Conservation (phyloP, 495 filamentous ascomycete species). For the Aspergillus steynii region DNA sequence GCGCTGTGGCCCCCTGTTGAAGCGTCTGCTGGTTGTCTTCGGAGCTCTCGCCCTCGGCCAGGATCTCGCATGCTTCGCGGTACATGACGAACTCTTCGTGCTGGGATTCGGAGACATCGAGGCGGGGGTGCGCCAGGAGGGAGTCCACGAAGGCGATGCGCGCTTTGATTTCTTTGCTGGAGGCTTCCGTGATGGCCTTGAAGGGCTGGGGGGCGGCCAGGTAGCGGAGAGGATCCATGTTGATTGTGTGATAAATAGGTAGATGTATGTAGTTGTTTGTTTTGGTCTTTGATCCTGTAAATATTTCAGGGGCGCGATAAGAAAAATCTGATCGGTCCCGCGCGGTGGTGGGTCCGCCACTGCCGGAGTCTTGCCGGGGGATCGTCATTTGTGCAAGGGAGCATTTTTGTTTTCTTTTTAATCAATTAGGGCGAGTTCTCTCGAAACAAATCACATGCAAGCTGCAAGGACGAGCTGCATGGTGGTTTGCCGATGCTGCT, state of each 20-base stretch:
- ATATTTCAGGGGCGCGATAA: background rate
- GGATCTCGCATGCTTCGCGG: constrained; percentile 8
- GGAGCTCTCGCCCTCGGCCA: background rate
- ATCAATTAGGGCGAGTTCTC: no score
- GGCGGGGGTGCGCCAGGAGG: constrained; percentile 5
- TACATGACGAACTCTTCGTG: constrained; percentile 6
- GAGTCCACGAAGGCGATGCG: constrained; percentile 10
- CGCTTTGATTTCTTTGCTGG: constrained; percentile 13
- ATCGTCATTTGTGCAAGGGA: background rate
- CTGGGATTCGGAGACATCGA: constrained; percentile 1
- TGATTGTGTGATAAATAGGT: background rate
- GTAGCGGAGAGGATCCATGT: constrained; percentile 16
- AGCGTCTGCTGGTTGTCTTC: background rate
- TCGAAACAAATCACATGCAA: no score
- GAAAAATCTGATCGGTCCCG: background rate
- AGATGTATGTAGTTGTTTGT: constrained; percentile 1
- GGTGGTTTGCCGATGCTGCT: no score
- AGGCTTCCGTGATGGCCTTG: constrained; percentile 7
- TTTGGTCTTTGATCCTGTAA: background rate
- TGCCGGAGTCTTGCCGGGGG: background rate
- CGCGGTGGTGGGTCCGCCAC: background rate
- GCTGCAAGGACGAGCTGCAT: no score
- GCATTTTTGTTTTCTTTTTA: no score
- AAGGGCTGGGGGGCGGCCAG: constrained; percentile 10
- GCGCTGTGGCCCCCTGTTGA: background rate